phyloP scores from a whole-genome alignment of 1,139 yeast genomes.

The Spathaspora jeffriesii region DNA sequence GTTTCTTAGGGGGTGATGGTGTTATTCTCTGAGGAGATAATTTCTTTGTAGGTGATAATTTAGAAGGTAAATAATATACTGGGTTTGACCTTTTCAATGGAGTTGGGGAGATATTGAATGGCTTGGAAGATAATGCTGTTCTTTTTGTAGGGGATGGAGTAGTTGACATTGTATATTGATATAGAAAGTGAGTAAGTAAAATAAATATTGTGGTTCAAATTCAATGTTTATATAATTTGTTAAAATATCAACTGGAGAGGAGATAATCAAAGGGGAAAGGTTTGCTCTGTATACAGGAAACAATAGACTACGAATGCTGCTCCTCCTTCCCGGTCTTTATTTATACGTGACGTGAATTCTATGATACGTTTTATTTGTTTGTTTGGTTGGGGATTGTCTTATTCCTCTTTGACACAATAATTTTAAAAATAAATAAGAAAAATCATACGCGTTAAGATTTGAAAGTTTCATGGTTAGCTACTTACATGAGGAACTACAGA shows the following conservation, averaged over 20 bases:
- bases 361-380: not conserved
- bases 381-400: not conserved
- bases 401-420: not conserved
- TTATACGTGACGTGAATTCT: slow-evolving; percentile 1
- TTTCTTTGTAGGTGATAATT: slow-evolving; percentile 10
- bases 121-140: slow-evolving; percentile 33
- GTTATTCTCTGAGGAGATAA: slow-evolving; percentile 8
- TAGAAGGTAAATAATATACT: slow-evolving; percentile 6
- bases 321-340: not conserved
- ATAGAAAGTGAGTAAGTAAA: not conserved
- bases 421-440: not conserved
- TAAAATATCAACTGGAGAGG: not conserved
- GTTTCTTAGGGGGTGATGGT: slow-evolving; percentile 16
- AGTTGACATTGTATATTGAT: slow-evolving; percentile 18
- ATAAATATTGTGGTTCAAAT: not conserved
- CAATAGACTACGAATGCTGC: not conserved
- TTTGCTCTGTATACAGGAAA: not conserved
- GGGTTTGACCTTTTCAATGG: slow-evolving; percentile 27
- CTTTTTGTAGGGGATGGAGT: slow-evolving; percentile 31
- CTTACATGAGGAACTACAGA: not conserved
- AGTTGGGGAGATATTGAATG: slow-evolving; percentile 26
- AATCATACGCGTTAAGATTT: not conserved
- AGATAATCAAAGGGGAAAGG: not conserved
- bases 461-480: not conserved
- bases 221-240: not conserved